Evolutionary conservation across 2,329 filamentous ascomycete species (phyloP), one percentile per base, ranked within the genome.

Genomic region (Cephalotrichum gorgonifer): DNA sequence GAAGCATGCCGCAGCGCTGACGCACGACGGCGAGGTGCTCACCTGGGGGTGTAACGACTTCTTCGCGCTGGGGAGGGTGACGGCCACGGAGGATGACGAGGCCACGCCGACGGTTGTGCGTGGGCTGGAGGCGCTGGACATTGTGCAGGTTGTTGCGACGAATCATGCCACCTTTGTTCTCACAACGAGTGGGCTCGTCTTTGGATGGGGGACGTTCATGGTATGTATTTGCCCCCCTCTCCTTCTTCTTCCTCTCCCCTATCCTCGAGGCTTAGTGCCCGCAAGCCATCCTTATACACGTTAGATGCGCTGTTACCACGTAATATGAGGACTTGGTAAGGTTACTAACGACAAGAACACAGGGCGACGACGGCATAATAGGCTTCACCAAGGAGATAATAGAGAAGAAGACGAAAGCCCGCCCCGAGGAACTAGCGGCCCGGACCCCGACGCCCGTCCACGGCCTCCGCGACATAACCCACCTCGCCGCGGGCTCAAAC

Each of bases 11-110:
- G 66, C 78, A 48, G 80, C 78, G 3, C 63, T 84, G 49, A 83
- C 80, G 31, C 71, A 78, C 54, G 74, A 83, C 60, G 80, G 80
- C 62, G 72, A 74, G 54, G 75, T 85, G 53, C 63, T 81, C 44
- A 81, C 78, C 22, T 84, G 81, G 81, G 81, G 81, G 44, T 79
- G 82, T 54, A 85, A 85, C 59, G 78, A 84, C 55, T 76, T 81
- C 54, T 76, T 76, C 50, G 79, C 81, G 4, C 71, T 85, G 43
- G 80, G 81, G 15, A 70, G 81, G 55, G 70, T 76, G 53, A 33
- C 52, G 14, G 23, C 26, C 30, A 28, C 78, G 2, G 20, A 11
- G 25, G 31, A 23, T 17, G 43, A 63, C 65, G 53, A 54, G 44
- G 39, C 30, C 4, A 43, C 39, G 38, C 53, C 53, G 2, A 42